Conservation (phyloP, 2,329 filamentous ascomycete species). For the Cadophora gregata region DNA sequence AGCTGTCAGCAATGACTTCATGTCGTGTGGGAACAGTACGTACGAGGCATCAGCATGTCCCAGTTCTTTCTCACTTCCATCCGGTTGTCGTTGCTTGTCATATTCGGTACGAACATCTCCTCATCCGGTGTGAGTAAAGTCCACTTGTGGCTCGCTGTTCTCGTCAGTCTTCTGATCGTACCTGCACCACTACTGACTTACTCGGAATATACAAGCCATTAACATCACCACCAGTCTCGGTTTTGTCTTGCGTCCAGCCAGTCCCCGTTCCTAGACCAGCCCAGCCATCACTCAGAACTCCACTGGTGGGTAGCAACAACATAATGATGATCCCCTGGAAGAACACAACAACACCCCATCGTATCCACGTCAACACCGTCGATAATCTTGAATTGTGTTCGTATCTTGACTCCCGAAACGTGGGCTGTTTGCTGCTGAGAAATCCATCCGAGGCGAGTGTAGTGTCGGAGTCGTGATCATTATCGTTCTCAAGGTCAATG, state of each 20-base stretch:
- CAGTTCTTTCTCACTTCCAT: slow-evolving; percentile 44
- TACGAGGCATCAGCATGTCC: slow-evolving; percentile 45
- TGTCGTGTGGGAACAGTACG: slow-evolving; percentile 11
- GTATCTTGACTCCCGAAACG: slow-evolving; percentile 23
- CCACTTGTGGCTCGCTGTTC: slow-evolving; percentile 39
- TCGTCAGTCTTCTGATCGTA: neutral
- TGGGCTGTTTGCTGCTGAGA: slow-evolving; percentile 25
- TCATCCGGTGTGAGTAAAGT: slow-evolving; percentile 41
- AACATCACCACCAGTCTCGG: slow-evolving; percentile 45
- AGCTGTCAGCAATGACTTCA: slow-evolving; percentile 4
- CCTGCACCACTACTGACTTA: slow-evolving; percentile 30
- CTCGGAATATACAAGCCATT: slow-evolving; percentile 44
- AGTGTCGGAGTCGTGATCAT: slow-evolving; percentile 37
- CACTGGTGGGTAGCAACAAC: slow-evolving; percentile 35
- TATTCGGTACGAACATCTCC: slow-evolving; percentile 44
- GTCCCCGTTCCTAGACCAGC: slow-evolving; percentile 6
- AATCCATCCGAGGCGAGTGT: slow-evolving; percentile 37
- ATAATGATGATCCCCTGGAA: slow-evolving; percentile 41
- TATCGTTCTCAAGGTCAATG: slow-evolving; percentile 18
- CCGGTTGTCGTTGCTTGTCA: slow-evolving; percentile 41
- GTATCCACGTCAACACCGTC: slow-evolving; percentile 38
- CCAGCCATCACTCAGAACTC: slow-evolving; percentile 28
- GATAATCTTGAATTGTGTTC: slow-evolving; percentile 22
- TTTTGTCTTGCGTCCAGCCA: slow-evolving; percentile 31
- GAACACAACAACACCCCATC: slow-evolving; percentile 40